phyloP scores from a whole-genome alignment of 208 protist genomes.

The Sergeia podlipaevii region DNA sequence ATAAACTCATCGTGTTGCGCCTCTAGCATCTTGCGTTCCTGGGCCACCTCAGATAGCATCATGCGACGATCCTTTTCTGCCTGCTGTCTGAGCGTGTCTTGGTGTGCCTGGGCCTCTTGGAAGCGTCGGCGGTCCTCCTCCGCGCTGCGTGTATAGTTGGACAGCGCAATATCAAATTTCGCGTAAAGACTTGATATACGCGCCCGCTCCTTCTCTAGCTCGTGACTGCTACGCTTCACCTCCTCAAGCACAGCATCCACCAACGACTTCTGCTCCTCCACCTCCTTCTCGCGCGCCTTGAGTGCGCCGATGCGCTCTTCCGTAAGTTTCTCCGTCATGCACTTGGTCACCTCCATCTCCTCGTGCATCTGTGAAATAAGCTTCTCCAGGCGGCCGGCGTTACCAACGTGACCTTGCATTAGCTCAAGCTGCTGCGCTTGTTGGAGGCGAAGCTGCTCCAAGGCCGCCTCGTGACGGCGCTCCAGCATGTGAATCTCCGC shows the following conservation, averaged over 20 bases:
- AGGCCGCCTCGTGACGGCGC: conserved; percentile 56
- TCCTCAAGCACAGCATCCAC: conserved; percentile 64
- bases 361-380: conserved; percentile 55
- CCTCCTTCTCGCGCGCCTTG: conserved; percentile 44
- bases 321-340: conserved; percentile 64
- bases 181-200: conserved; percentile 60
- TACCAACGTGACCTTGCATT: conserved; percentile 34
- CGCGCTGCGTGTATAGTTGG: conserved; percentile 53
- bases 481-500: conserved; percentile 60
- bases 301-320: conserved; percentile 52
- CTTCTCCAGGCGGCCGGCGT: conserved; percentile 52
- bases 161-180: conserved; percentile 74
- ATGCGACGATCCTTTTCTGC: conserved; percentile 69
- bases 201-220: conserved; percentile 61
- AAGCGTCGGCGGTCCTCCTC: conserved; percentile 74
- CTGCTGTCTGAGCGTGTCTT: conserved; percentile 81
- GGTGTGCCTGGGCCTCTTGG: conserved; percentile 58
- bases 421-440: conserved; percentile 53
- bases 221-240: conserved; percentile 41
- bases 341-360: conserved; percentile 59
- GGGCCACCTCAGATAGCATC: conserved; percentile 74
- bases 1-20: conserved; percentile 83
- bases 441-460: conserved; percentile 47
- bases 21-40: conserved; percentile 81
- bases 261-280: conserved; percentile 53